phyloP scores from a whole-genome alignment of 768 basidiomycete genomes.

The Suillus occidentalis region DNA sequence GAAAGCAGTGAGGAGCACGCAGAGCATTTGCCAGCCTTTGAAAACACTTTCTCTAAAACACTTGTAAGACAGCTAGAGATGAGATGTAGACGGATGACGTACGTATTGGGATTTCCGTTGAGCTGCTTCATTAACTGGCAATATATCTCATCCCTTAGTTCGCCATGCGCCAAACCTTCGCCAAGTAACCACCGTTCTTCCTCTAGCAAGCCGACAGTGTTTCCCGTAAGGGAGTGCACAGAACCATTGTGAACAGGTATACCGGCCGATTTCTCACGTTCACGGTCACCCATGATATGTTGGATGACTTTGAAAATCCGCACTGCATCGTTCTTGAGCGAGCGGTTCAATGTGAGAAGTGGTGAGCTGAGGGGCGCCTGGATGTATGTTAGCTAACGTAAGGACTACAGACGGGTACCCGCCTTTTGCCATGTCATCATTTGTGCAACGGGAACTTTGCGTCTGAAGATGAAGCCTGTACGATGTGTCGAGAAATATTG shows the following conservation, averaged over 20 bases:
- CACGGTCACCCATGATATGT: conserved; percentile 91
- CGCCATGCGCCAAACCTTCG: conserved; percentile 76
- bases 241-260: conserved; percentile 47
- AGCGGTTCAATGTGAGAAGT: conserved; percentile 66
- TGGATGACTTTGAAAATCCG: conserved; percentile 89
- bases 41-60: conserved; percentile 72
- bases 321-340: conserved; percentile 74
- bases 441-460: conserved; percentile 78
- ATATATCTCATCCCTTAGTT: conserved; percentile 91
- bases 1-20: conserved; percentile 88
- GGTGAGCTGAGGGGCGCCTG: conserved; percentile 70
- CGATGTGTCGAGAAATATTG: conserved; percentile 90
- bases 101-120: conserved; percentile 78
- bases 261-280: conserved; percentile 61
- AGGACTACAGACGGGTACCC: neutral
- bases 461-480: conserved; percentile 84
- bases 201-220: conserved; percentile 56
- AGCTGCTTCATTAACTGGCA: conserved; percentile 93
- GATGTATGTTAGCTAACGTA: neutral
- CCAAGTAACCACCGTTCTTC: conserved; percentile 86
- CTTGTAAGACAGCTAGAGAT: conserved; percentile 1
- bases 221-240: conserved; percentile 44
- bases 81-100: conserved; percentile 30
- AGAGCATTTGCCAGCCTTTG: conserved; percentile 91
- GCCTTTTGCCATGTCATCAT: conserved; percentile 94